Evolutionary conservation across 768 basidiomycete species (phyloP), one percentile per base, ranked within the genome.

Genomic region (Dentipellis sp.): DNA sequence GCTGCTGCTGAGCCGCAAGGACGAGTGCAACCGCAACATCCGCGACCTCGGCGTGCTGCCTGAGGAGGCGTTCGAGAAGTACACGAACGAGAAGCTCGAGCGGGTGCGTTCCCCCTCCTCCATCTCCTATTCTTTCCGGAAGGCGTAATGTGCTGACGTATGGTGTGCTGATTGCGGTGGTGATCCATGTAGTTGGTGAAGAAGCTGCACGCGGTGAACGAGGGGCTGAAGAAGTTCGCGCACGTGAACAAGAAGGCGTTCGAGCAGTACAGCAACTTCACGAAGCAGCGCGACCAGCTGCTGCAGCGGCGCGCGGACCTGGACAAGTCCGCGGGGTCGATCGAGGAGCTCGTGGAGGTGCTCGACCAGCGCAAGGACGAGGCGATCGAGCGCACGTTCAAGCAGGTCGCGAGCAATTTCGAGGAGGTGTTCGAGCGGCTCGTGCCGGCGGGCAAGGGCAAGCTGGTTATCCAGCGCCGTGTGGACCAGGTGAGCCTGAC

Each of bases 171-270:
- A n/a, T n/a, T 29, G 29, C 29, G 3, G 29, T 29, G n/a, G 4
- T 49, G 14, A 49, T 16, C 23, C 12, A 52, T 58, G 17, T 63
- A 99, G 95, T 78, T 99, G 47, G 83, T 94, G 64, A 95, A 93
- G 72, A 88, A 88, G 61, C 77, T 99, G n/a, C 94, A 95, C 62
- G 76, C 79, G 12, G 86, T 94, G 59, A 97, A 97, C 65, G 94
- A 98, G 65, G 81, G 83, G 23, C 74, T 99, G 63, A 95, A 97
- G 69, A 95, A 94, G 69, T 99, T 94, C 65, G 91, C 93, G 0
- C 94, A 97, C 66, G 95, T 98, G 59, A 99, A 99, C 77, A 99
- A 99, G 78, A 97, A 98, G 66, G 97, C 95, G 1, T 95, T 95
- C 66, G 97, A 99, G 68, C 95, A 98, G 68, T 98, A 97, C 74